Evolutionary conservation across 2,329 filamentous ascomycete species (phyloP), one percentile per base, ranked within the genome.

Genomic region (Claviceps humidiphila): DNA sequence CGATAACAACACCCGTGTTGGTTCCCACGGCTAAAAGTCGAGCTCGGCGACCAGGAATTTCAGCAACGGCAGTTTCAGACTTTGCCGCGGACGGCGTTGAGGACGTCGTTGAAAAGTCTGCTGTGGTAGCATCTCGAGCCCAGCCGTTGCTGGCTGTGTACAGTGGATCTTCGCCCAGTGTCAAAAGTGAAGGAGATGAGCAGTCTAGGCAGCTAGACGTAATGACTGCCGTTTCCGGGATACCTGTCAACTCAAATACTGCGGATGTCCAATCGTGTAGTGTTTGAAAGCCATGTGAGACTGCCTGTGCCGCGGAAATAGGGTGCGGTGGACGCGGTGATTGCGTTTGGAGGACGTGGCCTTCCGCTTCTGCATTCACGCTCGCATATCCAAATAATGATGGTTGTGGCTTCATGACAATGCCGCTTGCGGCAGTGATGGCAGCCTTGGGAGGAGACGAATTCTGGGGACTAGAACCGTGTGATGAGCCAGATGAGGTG

Each of bases 11-110:
- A 0, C 93, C 93, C 9, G 74, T 78, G 51, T 81, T 82, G 0
- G 90, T 97, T 17, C 93, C 93, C 47, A 89, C 71, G 17, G 87
- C 88, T 40, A 97, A 64, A 44, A 95, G 79, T 13, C 91, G 84
- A 54, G 86, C 85, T 56, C 90, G 80, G 54, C 89, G 85, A 5
- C 93, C 93, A 3, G 91, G 91, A 34, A 96, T 80, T 56, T 94
- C 86, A 11, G 64, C 63, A 6, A 62, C 57, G 20, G 62, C 53
- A 60, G 72, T 51, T 62, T 65, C 50, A 64, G 68, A 57, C 65
- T 52, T 51, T 20, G 70, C 17, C 14, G 11, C n/a, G 6, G 40
- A 46, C 3, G 53, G 42, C 2, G 44, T 46, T 20, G 51, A 40
- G 16, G 53, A 26, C 5, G 40, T 34, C 4, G 40, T 49, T 24